These are phyloP conservation scores for Eutrema yunnanense DNA, from an alignment of 345 rosid species.

Conservation along the genomic window DNA sequence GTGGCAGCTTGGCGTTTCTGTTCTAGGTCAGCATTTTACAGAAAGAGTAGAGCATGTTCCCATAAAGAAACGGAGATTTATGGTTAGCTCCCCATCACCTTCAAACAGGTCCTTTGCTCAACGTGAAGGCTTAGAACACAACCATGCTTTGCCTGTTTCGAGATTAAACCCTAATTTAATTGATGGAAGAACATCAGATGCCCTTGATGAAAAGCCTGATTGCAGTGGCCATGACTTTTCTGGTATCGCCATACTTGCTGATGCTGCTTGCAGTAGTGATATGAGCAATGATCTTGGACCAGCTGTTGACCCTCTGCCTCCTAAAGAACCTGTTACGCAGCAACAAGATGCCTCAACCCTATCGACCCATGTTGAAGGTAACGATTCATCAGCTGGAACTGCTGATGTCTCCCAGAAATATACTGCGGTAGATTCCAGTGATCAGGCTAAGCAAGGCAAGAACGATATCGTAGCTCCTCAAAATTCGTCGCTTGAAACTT, in stretches of 20 bases:
- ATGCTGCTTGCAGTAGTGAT: slow-evolving; percentile 41
- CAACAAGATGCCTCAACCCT: not conserved
- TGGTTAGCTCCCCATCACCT: slow-evolving; percentile 27
- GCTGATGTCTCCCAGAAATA: slow-evolving; percentile 10
- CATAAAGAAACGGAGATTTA: slow-evolving; percentile 44
- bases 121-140: slow-evolving; percentile 19
- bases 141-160: slow-evolving; percentile 1
- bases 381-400: slow-evolving; percentile 10
- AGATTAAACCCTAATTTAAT: not conserved
- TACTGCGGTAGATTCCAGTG: not conserved
- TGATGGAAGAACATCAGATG: slow-evolving; percentile 9
- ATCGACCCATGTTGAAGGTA: not conserved
- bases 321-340: not conserved
- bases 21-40: slow-evolving; percentile 39
- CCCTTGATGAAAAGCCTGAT: slow-evolving; percentile 11
- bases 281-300: slow-evolving; percentile 24
- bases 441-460: not conserved
- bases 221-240: slow-evolving; percentile 40
- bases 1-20: slow-evolving; percentile 28
- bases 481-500: not conserved
- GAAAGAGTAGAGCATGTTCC: slow-evolving; percentile 46
- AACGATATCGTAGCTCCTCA: not conserved
- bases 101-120: slow-evolving; percentile 12
- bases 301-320: slow-evolving; percentile 1
- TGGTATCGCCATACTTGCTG: slow-evolving; percentile 53